A percentile compares a stretch with the other conserved stretches of the same genome.
phyloP scores from a whole-genome alignment of 2,329 filamentous ascomycete species.

The Hortaea werneckii region DNA sequence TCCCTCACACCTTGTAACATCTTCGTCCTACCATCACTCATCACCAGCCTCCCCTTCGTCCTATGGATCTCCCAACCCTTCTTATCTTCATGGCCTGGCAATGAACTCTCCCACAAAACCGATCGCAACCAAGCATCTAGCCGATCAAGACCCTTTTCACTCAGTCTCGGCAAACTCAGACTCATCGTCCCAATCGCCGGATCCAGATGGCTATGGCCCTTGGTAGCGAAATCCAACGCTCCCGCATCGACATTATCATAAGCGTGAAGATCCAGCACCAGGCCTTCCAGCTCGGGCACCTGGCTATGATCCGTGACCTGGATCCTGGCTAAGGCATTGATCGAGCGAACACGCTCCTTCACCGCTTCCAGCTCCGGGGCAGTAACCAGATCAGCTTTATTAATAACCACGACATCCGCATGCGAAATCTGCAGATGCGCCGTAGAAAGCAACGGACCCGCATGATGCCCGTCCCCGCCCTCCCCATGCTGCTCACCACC shows the following conservation, averaged over 20 bases:
- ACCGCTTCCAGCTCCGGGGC: conserved; percentile 59
- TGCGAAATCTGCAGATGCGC: conserved; percentile 96
- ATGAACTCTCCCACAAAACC: conserved; percentile 62
- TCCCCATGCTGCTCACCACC: conserved; percentile 28
- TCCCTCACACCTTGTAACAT: conserved; percentile 88
- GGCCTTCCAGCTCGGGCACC: conserved; percentile 72
- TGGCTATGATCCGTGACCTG: conserved; percentile 70
- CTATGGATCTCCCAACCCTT: conserved; percentile 70
- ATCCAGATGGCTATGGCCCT: conserved; percentile 86
- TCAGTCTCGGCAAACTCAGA: conserved; percentile 54
- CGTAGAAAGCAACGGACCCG: conserved; percentile 69
- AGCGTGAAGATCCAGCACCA: conserved; percentile 81
- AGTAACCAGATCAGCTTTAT: conserved; percentile 80
- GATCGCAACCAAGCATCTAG: conserved; percentile 76
- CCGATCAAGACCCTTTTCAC: conserved; percentile 44
- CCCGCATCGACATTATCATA: conserved; percentile 69
- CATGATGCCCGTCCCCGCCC: conserved; percentile 31
- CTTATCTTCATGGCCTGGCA: conserved; percentile 9
- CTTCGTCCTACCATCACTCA: conserved; percentile 55
- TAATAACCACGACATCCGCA: conserved; percentile 87
- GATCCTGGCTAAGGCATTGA: conserved; percentile 81
- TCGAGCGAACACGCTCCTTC: conserved; percentile 61
- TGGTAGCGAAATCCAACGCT: conserved; percentile 55
- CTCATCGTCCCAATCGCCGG: conserved; percentile 78
- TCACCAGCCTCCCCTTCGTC: conserved; percentile 66